phyloP scores from a whole-genome alignment of 495 filamentous ascomycete genomes.

The Recurvomyces mirabilis region DNA sequence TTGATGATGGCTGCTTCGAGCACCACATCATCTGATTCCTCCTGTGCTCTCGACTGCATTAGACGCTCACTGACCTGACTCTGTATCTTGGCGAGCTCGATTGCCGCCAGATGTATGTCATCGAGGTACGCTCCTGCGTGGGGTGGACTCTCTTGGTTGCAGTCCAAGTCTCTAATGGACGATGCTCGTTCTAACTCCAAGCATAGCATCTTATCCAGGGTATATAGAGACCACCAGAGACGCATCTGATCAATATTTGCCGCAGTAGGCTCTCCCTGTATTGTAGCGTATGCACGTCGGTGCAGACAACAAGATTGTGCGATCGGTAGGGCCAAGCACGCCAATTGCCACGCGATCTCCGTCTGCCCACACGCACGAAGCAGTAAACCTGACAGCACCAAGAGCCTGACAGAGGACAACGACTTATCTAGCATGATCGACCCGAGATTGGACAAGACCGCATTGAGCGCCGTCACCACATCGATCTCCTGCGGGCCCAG shows the following conservation, averaged over 20 bases:
- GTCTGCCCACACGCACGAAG: background rate
- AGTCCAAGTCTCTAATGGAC: background rate
- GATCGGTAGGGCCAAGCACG: background rate
- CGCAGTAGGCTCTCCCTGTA: background rate
- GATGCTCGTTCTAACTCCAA: background rate
- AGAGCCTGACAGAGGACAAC: background rate
- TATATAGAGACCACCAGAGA: conserved; percentile 5
- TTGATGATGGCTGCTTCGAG: background rate
- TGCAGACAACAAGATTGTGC: background rate
- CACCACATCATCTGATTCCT: background rate
- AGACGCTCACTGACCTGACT: background rate
- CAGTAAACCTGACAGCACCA: background rate
- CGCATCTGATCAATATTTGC: background rate
- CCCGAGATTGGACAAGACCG: background rate
- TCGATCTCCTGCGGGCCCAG: background rate
- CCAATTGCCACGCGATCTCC: conserved; percentile 1
- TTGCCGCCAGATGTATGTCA: background rate
- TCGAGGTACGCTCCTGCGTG: background rate
- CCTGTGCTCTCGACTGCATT: background rate
- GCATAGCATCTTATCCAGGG: conserved; percentile 1
- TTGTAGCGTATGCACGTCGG: background rate
- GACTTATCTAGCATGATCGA: background rate
- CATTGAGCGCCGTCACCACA: background rate
- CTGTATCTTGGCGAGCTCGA: background rate
- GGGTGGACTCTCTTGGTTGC: background rate